phyloP scores from a whole-genome alignment of 148 eudicot species.

The Agrostemma githago region DNA sequence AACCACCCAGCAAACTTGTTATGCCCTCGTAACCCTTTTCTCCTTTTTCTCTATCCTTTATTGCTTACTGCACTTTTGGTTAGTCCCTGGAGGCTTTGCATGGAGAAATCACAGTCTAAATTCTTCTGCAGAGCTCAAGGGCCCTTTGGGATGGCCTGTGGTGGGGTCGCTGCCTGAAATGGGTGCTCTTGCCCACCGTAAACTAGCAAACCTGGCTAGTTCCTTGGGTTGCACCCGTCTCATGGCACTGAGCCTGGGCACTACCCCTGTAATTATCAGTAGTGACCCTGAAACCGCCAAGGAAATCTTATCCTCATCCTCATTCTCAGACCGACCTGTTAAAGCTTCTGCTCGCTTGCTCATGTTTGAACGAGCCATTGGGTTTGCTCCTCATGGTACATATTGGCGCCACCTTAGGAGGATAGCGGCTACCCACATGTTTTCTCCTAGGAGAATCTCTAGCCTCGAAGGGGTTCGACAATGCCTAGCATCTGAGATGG shows the following conservation, averaged over 20 bases:
- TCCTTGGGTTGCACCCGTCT: slow-evolving; percentile 45
- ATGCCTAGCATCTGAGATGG: slow-evolving; percentile 42
- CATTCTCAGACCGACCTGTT: slow-evolving; percentile 68
- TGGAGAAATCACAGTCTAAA: slow-evolving; percentile 43
- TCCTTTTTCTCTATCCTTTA: slow-evolving; percentile 30
- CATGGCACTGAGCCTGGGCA: slow-evolving; percentile 69
- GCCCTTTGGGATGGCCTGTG: slow-evolving; percentile 66
- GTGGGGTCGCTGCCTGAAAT: slow-evolving; percentile 57
- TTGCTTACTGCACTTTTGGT: slow-evolving; percentile 45
- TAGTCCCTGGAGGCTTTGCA: slow-evolving; percentile 71
- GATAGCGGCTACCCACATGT: slow-evolving; percentile 50
- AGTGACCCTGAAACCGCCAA: slow-evolving; percentile 70
- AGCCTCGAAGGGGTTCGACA: slow-evolving; percentile 46
- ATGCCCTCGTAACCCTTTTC: slow-evolving; percentile 28
- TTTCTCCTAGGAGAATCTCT: slow-evolving; percentile 59
- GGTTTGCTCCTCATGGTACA: slow-evolving; percentile 59
- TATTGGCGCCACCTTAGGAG: slow-evolving; percentile 65
- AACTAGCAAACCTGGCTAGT: slow-evolving; percentile 47
- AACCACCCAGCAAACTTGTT: slow-evolving; percentile 30
- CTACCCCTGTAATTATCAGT: slow-evolving; percentile 51
- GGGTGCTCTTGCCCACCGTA: slow-evolving; percentile 57
- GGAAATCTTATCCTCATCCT: slow-evolving; percentile 50
- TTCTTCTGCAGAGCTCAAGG: slow-evolving; percentile 30
- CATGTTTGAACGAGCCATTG: slow-evolving; percentile 81
- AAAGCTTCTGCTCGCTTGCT: slow-evolving; percentile 54